Conservation (phyloP, 78 protist species). For the Neovahlkampfia damariscottae region DNA sequence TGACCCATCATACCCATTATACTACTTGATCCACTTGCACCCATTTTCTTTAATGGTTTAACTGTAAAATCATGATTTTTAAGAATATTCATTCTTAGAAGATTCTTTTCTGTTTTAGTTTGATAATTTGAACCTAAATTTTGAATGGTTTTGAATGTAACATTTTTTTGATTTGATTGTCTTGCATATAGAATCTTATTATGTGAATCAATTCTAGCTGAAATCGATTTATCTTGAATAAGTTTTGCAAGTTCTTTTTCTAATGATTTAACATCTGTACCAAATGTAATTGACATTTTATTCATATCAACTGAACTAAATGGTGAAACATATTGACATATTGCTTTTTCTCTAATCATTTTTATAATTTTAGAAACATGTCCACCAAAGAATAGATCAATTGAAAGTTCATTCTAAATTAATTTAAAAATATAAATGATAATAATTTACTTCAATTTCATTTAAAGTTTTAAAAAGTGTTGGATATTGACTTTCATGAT, state of each 20-base stretch:
- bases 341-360: slow-evolving; percentile 39
- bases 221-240: slow-evolving; percentile 47
- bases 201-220: slow-evolving; percentile 77
- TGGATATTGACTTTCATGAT: neutral
- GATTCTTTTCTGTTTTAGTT: neutral
- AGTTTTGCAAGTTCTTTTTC: slow-evolving; percentile 54
- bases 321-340: slow-evolving; percentile 69
- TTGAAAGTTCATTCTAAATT: slow-evolving; percentile 25
- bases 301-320: slow-evolving; percentile 47
- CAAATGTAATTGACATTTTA: slow-evolving; percentile 63
- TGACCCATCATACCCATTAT: too few species aligned
- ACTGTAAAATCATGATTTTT: neutral
- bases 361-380: slow-evolving; percentile 51
- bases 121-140: neutral
- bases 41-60: neutral
- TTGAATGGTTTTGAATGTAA: slow-evolving; percentile 42
- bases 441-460: too few species aligned
- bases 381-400: slow-evolving; percentile 50
- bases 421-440: too few species aligned
- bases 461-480: too few species aligned
- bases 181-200: slow-evolving; percentile 49
- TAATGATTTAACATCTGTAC: slow-evolving; percentile 20
- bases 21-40: too few species aligned
- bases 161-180: slow-evolving; percentile 40
- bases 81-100: neutral